Percentiles rank a stretch among this genome's conserved stretches.
Conservation (phyloP, 176 grass and related monocot species). For the barley (Hordeum vulgare) region DNA sequence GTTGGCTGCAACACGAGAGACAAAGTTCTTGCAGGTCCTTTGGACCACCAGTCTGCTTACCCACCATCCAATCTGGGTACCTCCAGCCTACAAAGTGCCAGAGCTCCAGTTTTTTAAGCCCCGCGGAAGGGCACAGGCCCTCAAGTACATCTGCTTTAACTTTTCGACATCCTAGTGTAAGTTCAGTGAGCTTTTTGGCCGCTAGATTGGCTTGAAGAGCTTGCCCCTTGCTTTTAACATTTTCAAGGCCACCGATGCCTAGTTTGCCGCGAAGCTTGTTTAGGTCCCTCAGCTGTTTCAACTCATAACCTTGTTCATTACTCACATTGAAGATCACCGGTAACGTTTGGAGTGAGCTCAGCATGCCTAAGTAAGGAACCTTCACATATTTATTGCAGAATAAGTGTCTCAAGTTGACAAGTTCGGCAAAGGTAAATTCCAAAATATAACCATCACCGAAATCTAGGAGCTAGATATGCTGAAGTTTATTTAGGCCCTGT, state of each 20-base stretch:
- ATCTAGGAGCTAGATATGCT: not conserved
- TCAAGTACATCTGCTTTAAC: not conserved
- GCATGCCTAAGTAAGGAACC: not conserved
- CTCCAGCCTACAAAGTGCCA: no score
- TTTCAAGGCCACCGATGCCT: not conserved
- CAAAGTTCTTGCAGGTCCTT: no score
- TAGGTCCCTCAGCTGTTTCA: not conserved
- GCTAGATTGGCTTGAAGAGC: not conserved
- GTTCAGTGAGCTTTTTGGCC: not conserved
- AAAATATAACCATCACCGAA: not conserved
- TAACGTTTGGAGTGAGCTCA: not conserved
- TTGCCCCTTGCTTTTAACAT: not conserved
- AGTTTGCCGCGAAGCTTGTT: not conserved
- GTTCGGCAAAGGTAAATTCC: not conserved
- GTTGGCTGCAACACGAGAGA: no score
- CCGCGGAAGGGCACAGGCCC: not conserved
- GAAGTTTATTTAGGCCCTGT: not conserved
- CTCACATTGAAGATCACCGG: not conserved
- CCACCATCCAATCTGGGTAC: no score
- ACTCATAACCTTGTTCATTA: not conserved
- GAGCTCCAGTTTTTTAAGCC: no score
- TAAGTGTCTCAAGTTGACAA: not conserved
- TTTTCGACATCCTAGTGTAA: not conserved
- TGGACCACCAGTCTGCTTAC: no score
- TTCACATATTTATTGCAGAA: accelerated